phyloP scores from a whole-genome alignment of 2,329 filamentous ascomycete species.

The Sclerotinia minor region DNA sequence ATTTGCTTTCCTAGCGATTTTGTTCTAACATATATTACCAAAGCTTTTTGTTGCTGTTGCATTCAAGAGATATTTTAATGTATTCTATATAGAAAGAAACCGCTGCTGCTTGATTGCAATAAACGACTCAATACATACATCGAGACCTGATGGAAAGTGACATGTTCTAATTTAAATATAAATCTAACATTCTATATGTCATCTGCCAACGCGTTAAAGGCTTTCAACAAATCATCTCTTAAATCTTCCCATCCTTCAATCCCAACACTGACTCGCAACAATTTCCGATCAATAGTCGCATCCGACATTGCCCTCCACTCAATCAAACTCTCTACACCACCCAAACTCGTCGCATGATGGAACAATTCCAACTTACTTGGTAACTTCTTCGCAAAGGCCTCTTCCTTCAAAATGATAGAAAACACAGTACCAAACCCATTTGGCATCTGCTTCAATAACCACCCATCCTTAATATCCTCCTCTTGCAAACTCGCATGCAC shows the following conservation, averaged over 20 bases:
- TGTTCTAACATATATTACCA: not conserved
- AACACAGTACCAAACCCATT: conserved; percentile 89
- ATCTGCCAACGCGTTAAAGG: conserved; percentile 50
- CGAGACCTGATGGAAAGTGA: not conserved
- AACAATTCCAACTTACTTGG: conserved; percentile 81
- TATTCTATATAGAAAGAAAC: not conserved
- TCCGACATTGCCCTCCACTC: conserved; percentile 96
- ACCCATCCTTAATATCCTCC: conserved; percentile 58
- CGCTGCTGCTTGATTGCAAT: not conserved
- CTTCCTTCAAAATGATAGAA: conserved; percentile 64
- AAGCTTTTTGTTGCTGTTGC: not conserved
- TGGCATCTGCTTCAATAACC: conserved; percentile 88
- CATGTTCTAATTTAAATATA: not conserved
- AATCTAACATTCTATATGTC: conserved; percentile 1
- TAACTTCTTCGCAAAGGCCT: conserved; percentile 62
- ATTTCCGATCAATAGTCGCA: conserved; percentile 63
- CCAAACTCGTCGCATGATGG: conserved; percentile 91
- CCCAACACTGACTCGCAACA: conserved; percentile 82
- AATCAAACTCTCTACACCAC: conserved; percentile 91
- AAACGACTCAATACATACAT: not conserved
- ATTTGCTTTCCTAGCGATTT: conserved; percentile 23
- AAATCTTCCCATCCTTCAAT: conserved; percentile 87
- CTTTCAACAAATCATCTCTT: conserved; percentile 69
- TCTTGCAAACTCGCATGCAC: conserved; percentile 79
- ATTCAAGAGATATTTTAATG: conserved; percentile 1